Conservation (phyloP, 2,329 filamentous ascomycete genomes). For the Lizonia empirigonia region DNA sequence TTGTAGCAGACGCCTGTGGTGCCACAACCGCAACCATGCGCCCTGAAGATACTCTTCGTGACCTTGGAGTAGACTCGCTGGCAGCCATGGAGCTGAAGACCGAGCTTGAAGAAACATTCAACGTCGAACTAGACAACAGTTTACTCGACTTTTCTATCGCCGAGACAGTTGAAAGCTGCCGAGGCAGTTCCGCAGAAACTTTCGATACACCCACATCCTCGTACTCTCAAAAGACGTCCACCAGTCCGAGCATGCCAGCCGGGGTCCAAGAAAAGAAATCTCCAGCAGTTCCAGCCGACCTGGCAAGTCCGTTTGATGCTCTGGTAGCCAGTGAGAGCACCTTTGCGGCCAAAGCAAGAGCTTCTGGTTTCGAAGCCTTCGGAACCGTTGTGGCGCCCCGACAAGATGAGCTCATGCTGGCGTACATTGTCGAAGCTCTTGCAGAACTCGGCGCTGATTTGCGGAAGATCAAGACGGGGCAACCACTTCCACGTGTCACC, state of each 20-base stretch:
- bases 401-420: constrained; percentile 20
- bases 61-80: constrained; percentile 19
- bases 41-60: constrained; percentile 5
- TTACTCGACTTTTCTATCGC: constrained; percentile 11
- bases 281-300: not conserved
- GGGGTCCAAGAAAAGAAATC: not conserved
- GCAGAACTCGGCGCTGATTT: constrained; percentile 15
- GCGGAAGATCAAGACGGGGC: not conserved
- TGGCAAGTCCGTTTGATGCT: constrained; percentile 4
- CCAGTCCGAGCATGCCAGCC: not conserved
- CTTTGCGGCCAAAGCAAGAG: not conserved
- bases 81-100: constrained; percentile 9
- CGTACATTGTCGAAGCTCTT: constrained; percentile 24
- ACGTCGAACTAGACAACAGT: constrained; percentile 7
- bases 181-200: not conserved
- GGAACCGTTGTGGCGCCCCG: constrained; percentile 1
- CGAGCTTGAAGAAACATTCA: constrained; percentile 13
- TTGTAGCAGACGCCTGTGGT: not conserved
- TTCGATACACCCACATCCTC: not conserved
- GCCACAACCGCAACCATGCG: not conserved
- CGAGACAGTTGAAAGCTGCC: not conserved
- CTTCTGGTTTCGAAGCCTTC: constrained; percentile 1
- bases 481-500: not conserved
- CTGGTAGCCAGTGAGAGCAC: constrained; percentile 4
- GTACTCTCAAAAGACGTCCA: not conserved